Evolutionary conservation across 345 rosid genomes (phyloP).

Genomic region (Chamaenerion angustifolium): DNA sequence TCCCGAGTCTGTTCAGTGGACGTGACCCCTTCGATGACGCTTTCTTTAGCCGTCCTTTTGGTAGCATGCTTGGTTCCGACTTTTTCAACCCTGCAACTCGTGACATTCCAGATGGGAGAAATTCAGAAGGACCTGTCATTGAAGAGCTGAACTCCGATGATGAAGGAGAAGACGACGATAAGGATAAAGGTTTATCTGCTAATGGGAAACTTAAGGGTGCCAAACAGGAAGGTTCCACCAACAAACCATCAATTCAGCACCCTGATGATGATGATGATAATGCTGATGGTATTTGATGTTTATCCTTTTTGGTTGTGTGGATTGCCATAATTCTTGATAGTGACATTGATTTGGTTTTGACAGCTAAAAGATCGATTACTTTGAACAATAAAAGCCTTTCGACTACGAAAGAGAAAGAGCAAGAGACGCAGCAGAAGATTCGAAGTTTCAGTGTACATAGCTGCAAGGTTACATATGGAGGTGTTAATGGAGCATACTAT

Average conservation of each 20-base stretch:
- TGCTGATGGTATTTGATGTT: constrained; percentile 20
- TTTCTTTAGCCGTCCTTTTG: constrained; percentile 47
- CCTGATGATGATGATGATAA: constrained; percentile 42
- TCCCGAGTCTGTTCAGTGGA: constrained; percentile 40
- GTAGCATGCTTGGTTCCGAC: constrained; percentile 19
- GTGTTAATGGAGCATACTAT: constrained; percentile 71
- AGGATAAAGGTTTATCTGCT: constrained; percentile 4
- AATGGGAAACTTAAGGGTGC: constrained; percentile 7
- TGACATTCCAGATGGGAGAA: constrained; percentile 8
- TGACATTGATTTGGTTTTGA: constrained; percentile 6
- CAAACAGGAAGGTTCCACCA: constrained; percentile 11
- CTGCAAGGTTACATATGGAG: constrained; percentile 65
- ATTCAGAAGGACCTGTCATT: constrained; percentile 32
- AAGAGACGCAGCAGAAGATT: constrained; percentile 19
- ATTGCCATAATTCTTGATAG: not conserved
- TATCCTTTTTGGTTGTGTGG: not conserved
- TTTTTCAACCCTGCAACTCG: constrained; percentile 11
- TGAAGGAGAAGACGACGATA: constrained; percentile 16
- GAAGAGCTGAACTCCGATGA: constrained; percentile 54
- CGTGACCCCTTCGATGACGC: constrained; percentile 73
- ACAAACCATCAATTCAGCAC: constrained; percentile 49
- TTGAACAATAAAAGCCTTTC: constrained; percentile 11
- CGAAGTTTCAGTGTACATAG: constrained; percentile 24
- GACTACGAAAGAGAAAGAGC: constrained; percentile 11
- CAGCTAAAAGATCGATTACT: constrained; percentile 23